phyloP scores from a whole-genome alignment of 306 rosid genomes.

The Cucumis hystrix region DNA sequence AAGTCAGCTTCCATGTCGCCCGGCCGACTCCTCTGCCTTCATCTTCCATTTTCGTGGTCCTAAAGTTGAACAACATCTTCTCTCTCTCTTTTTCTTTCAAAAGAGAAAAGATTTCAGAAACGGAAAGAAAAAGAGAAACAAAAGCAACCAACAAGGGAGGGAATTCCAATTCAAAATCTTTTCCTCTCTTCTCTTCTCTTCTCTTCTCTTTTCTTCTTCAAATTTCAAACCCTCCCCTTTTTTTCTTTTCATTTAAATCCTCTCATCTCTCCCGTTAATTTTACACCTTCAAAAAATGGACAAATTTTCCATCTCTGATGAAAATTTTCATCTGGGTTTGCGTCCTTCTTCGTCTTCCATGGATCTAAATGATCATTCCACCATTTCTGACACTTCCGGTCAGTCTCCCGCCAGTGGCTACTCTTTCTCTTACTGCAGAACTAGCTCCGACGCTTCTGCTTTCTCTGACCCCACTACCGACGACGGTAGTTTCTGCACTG shows the following conservation, averaged over 20 bases:
- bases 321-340: slow-evolving; percentile 40
- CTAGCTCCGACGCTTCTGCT: slow-evolving; percentile 54
- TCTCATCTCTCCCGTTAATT: slow-evolving; percentile 14
- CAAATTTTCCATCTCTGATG: slow-evolving; percentile 33
- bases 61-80: background rate
- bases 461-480: slow-evolving; percentile 49
- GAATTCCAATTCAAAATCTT: slow-evolving; percentile 36
- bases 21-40: background rate
- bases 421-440: slow-evolving; percentile 44
- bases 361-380: slow-evolving; percentile 56
- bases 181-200: background rate
- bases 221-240: slow-evolving; percentile 38
- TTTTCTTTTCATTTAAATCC: background rate
- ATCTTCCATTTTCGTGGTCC: slow-evolving; percentile 9
- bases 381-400: slow-evolving; percentile 38
- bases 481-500: slow-evolving; percentile 41
- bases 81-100: background rate
- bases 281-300: slow-evolving; percentile 32
- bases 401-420: slow-evolving; percentile 52
- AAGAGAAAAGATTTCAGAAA: background rate
- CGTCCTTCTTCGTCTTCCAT: slow-evolving; percentile 57
- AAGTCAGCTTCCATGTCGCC: background rate
- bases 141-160: slow-evolving; percentile 28
- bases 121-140: background rate
- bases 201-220: slow-evolving; percentile 13